A percentile compares a stretch with the other conserved stretches of the same genome.
Conservation (phyloP, 2,329 filamentous ascomycete genomes). For the Aspergillus sp. region DNA sequence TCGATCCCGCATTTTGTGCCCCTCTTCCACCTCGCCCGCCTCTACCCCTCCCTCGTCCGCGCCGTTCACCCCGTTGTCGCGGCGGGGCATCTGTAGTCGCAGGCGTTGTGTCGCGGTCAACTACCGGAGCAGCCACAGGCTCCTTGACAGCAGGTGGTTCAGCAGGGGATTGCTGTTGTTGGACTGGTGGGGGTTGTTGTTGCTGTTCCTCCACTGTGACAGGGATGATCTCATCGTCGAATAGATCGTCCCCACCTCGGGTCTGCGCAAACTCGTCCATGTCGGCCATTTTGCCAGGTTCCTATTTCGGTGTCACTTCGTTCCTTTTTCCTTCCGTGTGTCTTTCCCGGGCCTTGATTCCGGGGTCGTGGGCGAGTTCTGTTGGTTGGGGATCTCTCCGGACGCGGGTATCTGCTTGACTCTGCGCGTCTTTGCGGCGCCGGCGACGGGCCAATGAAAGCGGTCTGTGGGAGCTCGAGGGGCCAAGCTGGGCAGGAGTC, state of each 20-base stretch:
- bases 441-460: constrained; percentile 26
- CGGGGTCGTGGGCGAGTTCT: constrained; percentile 9
- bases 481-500: too few species aligned
- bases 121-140: constrained; percentile 1
- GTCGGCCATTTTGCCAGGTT: constrained; percentile 19
- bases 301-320: background rate
- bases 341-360: background rate
- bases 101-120: constrained; percentile 9
- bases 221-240: constrained; percentile 56
- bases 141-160: constrained; percentile 24
- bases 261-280: constrained; percentile 56
- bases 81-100: constrained; percentile 30
- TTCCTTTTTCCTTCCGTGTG: background rate
- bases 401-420: constrained; percentile 20
- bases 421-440: constrained; percentile 26
- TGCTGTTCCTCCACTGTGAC: constrained; percentile 40
- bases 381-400: constrained; percentile 12
- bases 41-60: constrained; percentile 34
- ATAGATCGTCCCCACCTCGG: constrained; percentile 54
- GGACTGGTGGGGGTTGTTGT: background rate
- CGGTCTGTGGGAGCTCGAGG: constrained; percentile 28
- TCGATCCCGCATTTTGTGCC: constrained; percentile 25
- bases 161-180: constrained; percentile 15
- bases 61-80: constrained; percentile 37
- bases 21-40: constrained; percentile 32